Base-by-base conservation (phyloP, 2,329 filamentous ascomycete species). In the Coniochaeta pulveracea region DNA sequence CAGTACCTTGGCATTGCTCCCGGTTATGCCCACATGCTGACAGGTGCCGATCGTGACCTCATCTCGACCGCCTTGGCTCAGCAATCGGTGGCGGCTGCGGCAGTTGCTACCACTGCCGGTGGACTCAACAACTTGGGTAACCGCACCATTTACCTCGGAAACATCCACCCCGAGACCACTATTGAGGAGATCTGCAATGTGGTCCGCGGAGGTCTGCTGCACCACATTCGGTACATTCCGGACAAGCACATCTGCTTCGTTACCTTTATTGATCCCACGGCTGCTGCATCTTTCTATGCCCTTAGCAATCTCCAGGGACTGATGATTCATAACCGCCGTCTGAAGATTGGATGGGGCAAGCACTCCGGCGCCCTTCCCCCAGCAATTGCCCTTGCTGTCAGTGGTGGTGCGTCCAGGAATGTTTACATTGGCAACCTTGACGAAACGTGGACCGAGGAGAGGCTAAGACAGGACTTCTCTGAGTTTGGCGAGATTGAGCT, bases 201-300 rank as follows among this genome's bases (percentile, higher is more conserved):
- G 37, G 91, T 98, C 34, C 78, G 91, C 43, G 91, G 91, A 38
- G 91, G 91, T 47, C 72, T 98, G 43, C 70, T 98, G 48, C 91
- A 98, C 58, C 91, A 98, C 58, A 93, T 98, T 57, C 85, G 91
- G 47, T 98, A 96, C 61, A 98, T 98, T 48, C 91, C 91, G 6
- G 91, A 98, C 65, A 98, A 98, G 74, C 91, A 98, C 62, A 98
- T 98, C 47, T 98, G 91, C 69, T 98, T 98, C 53, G 91, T 98
- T 37, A 98, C 91, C 2, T 98, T 98, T 61, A 96, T 98, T 56
- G 91, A 98, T 52, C 91, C 91, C 7, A 98, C 91, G 16, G 93
- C 91, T 4, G 91, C 91, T 16, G 91, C 91, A 25, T 95, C 89
- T 1, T 98, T 98, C 66, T 98, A 95, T 49, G 91, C 91, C 26